phyloP scores from a whole-genome alignment of 176 grass and related monocot species.

The Zea luxurians region DNA sequence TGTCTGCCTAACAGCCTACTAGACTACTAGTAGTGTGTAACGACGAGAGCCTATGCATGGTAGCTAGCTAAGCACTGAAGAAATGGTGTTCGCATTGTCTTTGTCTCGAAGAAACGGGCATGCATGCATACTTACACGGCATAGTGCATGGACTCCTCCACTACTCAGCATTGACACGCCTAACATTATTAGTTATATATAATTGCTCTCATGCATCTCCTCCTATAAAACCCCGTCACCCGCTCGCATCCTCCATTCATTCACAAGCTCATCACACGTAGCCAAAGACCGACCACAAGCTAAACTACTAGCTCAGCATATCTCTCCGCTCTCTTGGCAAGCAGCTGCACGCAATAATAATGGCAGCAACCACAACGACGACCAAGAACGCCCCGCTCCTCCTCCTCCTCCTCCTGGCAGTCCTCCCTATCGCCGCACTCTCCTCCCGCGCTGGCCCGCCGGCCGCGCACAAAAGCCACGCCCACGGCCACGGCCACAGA shows the following conservation, averaged over 20 bases:
- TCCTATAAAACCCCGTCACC: constrained; percentile 33
- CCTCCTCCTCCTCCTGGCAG: constrained; percentile 15
- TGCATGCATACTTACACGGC: background rate
- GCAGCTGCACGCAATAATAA: background rate
- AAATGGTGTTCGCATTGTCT: background rate
- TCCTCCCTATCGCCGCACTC: background rate
- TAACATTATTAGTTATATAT: too few species aligned
- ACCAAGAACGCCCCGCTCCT: background rate
- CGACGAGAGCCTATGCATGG: background rate
- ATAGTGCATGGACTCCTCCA: background rate
- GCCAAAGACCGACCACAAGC: background rate
- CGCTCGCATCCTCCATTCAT: background rate
- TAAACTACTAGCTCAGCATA: background rate
- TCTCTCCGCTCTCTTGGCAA: background rate
- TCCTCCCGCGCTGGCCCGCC: constrained; percentile 13
- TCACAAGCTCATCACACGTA: background rate
- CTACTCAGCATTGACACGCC: background rate
- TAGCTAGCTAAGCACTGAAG: background rate
- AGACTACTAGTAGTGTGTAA: background rate
- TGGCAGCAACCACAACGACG: background rate
- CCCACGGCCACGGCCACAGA: constrained; percentile 10
- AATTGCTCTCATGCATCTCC: too few species aligned
- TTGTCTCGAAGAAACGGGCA: background rate
- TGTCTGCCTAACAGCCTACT: constrained; percentile 11
- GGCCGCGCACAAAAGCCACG: constrained; percentile 3